A percentile compares a stretch with the other conserved stretches of the same genome.
These are phyloP conservation scores for Eutypa lata DNA, from an alignment of 2,329 filamentous ascomycete genomes.

Conservation along the genomic window DNA sequence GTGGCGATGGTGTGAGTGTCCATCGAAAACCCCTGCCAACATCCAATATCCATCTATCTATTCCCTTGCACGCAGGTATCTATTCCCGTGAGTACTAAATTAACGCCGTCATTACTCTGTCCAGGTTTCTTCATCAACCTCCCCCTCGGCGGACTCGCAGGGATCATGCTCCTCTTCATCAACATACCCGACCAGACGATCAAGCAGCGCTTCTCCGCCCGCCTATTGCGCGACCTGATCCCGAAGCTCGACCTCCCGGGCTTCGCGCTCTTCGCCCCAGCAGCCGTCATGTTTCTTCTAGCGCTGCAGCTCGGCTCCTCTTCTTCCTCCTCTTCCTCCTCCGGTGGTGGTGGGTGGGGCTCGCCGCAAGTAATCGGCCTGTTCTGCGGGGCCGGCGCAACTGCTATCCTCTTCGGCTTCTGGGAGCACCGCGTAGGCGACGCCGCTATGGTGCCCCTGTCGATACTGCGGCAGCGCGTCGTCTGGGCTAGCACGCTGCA, in stretches of 20 bases:
- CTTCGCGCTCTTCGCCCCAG: constrained; percentile 40
- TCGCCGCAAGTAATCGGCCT: constrained; percentile 37
- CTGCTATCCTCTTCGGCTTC: constrained; percentile 30
- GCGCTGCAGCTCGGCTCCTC: constrained; percentile 41
- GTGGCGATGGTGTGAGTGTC: constrained; percentile 41
- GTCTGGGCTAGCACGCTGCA: constrained; percentile 41
- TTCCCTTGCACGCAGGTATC: too few relatives aligned
- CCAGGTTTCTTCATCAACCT: constrained; percentile 45
- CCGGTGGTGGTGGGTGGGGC: constrained; percentile 27
- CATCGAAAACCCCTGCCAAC: too few relatives aligned
- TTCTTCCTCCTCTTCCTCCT: too few relatives aligned
- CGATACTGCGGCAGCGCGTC: constrained; percentile 39
- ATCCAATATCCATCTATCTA: too few relatives aligned
- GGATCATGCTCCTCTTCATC: constrained; percentile 27
- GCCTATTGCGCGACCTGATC: constrained; percentile 23
- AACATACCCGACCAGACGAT: constrained; percentile 34
- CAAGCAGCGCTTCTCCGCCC: constrained; percentile 25
- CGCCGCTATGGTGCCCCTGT: constrained; percentile 47
- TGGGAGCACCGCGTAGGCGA: constrained; percentile 44
- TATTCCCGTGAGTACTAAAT: not conserved
- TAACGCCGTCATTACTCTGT: not conserved
- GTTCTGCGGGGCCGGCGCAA: constrained; percentile 33
- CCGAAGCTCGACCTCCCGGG: constrained; percentile 39
- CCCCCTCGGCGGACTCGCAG: constrained; percentile 37
- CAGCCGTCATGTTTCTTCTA: constrained; percentile 39